phyloP scores from a whole-genome alignment of 2,329 filamentous ascomycete species.

The Botrytis cinerea region DNA sequence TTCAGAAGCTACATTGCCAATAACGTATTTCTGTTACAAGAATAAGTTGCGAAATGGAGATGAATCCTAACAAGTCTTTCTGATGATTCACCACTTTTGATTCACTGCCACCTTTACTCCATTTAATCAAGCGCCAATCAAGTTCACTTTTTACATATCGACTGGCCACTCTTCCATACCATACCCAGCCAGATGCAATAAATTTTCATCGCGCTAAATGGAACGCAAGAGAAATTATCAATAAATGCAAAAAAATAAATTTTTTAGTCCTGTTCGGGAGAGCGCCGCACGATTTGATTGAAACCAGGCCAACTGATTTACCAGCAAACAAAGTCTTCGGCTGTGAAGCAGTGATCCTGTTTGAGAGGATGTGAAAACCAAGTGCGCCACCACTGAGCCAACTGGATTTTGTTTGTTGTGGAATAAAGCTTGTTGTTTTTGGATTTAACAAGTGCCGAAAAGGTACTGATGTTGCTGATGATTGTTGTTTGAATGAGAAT shows the following conservation, averaged over 20 bases:
- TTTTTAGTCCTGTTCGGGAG: neutral
- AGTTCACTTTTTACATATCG: too few species aligned
- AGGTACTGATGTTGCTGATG: neutral
- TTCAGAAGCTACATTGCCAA: neutral
- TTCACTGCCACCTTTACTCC: too few species aligned
- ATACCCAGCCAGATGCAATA: too few species aligned
- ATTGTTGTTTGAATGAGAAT: neutral
- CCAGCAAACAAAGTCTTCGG: neutral
- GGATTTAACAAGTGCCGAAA: neutral
- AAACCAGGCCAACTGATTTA: slow-evolving; percentile 14
- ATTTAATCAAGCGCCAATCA: too few species aligned
- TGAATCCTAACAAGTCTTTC: neutral
- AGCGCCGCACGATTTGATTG: neutral
- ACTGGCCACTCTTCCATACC: too few species aligned
- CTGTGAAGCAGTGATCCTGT: slow-evolving; percentile 5
- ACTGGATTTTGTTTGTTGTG: slow-evolving; percentile 3
- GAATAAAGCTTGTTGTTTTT: neutral
- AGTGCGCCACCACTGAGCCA: slow-evolving; percentile 13
- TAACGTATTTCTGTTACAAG: neutral
- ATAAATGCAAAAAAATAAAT: neutral
- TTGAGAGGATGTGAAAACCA: slow-evolving; percentile 9
- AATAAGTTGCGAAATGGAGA: neutral
- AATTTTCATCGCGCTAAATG: too few species aligned
- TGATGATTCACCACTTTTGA: too few species aligned
- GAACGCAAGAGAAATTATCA: neutral